phyloP scores from a whole-genome alignment of 1,139 yeast genomes.

The Scheffersomyces lignicola region DNA sequence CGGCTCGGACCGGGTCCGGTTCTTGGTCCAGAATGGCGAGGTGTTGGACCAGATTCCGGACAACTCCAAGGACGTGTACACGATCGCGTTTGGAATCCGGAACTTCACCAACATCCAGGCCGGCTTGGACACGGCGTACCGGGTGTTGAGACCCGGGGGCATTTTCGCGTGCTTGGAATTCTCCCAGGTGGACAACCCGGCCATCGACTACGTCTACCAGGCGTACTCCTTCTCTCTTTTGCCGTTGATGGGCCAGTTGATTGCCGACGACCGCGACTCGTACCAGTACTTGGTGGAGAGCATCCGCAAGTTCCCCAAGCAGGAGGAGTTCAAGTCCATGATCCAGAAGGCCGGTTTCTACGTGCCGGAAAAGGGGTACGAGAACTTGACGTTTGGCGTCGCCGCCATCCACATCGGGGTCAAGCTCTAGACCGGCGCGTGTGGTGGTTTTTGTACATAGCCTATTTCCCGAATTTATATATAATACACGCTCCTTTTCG shows the following conservation, averaged over 20 bases:
- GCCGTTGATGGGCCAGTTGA: slow-evolving; percentile 93
- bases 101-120: slow-evolving; percentile 94
- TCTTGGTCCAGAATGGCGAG: slow-evolving; percentile 93
- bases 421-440: slow-evolving; percentile 59
- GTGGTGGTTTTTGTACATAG: neutral
- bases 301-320: slow-evolving; percentile 86
- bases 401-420: slow-evolving; percentile 97
- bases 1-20: slow-evolving; percentile 64
- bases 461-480: neutral
- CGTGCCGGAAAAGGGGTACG: slow-evolving; percentile 84
- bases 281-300: slow-evolving; percentile 95
- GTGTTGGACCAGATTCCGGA: slow-evolving; percentile 78
- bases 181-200: slow-evolving; percentile 82
- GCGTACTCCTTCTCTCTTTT: slow-evolving; percentile 85
- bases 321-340: slow-evolving; percentile 88
- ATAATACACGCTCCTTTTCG: neutral
- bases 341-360: slow-evolving; percentile 94
- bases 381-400: slow-evolving; percentile 92
- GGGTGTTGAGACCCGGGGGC: slow-evolving; percentile 94
- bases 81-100: slow-evolving; percentile 96
- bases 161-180: slow-evolving; percentile 95
- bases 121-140: slow-evolving; percentile 88
- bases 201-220: slow-evolving; percentile 74
- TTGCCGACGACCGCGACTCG: slow-evolving; percentile 93
- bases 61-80: slow-evolving; percentile 89